A percentile compares a stretch with the other conserved stretches of the same genome.
Conservation (phyloP, 139 green algal species). For the Picochlorum sp. region DNA sequence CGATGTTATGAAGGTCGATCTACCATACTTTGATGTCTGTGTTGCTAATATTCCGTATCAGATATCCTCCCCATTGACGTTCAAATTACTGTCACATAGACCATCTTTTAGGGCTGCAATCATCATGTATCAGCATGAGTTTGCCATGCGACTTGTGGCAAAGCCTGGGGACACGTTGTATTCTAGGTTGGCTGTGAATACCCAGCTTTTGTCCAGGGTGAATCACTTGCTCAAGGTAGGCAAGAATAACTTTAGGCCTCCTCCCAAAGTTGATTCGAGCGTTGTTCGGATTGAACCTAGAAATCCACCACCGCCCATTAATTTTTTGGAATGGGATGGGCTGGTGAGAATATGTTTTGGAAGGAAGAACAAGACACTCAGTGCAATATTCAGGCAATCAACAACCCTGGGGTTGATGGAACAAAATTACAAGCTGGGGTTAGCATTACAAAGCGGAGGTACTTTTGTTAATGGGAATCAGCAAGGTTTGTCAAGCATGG, state of each 20-base stretch:
- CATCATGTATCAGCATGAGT: slow-evolving; percentile 99
- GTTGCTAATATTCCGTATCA: slow-evolving; percentile 99
- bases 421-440: slow-evolving; percentile 57
- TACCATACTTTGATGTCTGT: slow-evolving; percentile 99
- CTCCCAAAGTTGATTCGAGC: slow-evolving; percentile 94
- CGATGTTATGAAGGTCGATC: slow-evolving; percentile 84
- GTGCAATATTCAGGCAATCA: slow-evolving; percentile 74
- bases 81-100: slow-evolving; percentile 93
- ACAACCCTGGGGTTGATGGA: slow-evolving; percentile 63
- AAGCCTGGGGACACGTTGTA: slow-evolving; percentile 79
- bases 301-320: slow-evolving; percentile 84
- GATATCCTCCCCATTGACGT: slow-evolving; percentile 96
- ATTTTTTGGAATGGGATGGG: slow-evolving; percentile 97
- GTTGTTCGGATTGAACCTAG: slow-evolving; percentile 97
- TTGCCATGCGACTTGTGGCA: slow-evolving; percentile 96
- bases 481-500: slow-evolving; percentile 15
- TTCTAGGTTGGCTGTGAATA: slow-evolving; percentile 87
- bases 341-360: slow-evolving; percentile 85
- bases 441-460: slow-evolving; percentile 14
- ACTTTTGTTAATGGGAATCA: background rate
- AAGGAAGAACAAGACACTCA: slow-evolving; percentile 97
- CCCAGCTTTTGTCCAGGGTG: slow-evolving; percentile 82
- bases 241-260: slow-evolving; percentile 92
- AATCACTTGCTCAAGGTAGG: slow-evolving; percentile 63
- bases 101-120: slow-evolving; percentile 79